A percentile compares a stretch with the other conserved stretches of the same genome.
Evolutionary conservation across 768 basidiomycete species (phyloP).

Genomic region (Wakefieldia striispora): DNA sequence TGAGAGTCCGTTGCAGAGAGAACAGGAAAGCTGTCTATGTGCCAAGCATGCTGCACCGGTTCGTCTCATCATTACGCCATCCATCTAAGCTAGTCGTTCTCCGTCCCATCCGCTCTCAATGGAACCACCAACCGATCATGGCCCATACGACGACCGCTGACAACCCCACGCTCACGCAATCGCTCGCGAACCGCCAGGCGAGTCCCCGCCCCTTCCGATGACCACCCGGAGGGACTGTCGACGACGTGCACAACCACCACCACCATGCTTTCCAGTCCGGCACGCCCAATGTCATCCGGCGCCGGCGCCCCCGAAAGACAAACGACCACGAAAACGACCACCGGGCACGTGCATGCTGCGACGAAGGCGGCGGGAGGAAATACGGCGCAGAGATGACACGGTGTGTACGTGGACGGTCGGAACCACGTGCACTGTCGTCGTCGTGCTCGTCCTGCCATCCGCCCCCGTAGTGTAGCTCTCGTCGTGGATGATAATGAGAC

Average conservation of each 20-base stretch:
- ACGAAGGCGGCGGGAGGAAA: conserved; percentile 40
- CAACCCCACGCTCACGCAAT: conserved; percentile 33
- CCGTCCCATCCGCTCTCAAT: conserved; percentile 12
- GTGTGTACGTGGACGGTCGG: neutral
- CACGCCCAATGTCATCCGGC: conserved; percentile 48
- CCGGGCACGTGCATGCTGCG: conserved; percentile 21
- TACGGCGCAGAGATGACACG: conserved; percentile 15
- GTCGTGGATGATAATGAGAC: conserved; percentile 44
- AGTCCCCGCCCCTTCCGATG: conserved; percentile 28
- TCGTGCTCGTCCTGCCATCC: conserved; percentile 33
- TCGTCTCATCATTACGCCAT: conserved; percentile 3
- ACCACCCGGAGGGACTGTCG: conserved; percentile 7
- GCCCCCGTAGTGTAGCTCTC: conserved; percentile 31
- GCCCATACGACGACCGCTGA: conserved; percentile 26
- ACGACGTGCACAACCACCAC: conserved; percentile 6
- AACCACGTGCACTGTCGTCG: neutral
- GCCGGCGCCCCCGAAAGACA: conserved; percentile 49
- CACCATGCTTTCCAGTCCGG: conserved; percentile 34
- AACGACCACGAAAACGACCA: conserved; percentile 51
- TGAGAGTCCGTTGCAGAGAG: no score
- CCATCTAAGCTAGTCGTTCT: neutral
- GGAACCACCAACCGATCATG: conserved; percentile 31
- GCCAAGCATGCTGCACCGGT: neutral
- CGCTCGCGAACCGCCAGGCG: conserved; percentile 36
- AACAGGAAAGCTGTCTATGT: no score